These are phyloP conservation scores for Candida bentonensis DNA, from an alignment of 805 yeast species.

Conservation along the genomic window DNA sequence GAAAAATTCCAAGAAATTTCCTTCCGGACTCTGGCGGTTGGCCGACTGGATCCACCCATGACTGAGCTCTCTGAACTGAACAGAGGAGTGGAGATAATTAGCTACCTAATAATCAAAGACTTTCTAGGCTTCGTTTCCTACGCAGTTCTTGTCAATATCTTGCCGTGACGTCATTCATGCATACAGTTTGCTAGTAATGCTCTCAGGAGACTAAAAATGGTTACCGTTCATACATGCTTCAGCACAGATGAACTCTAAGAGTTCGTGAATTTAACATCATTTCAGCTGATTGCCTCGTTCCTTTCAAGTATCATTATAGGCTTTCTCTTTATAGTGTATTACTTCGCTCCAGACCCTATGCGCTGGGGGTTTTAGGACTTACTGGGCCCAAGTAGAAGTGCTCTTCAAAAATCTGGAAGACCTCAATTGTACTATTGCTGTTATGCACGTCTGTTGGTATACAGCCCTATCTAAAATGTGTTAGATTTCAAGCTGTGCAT, in stretches of 20 bases:
- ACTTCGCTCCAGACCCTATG: too few species aligned
- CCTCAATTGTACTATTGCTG: too few species aligned
- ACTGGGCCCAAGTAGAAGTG: too few species aligned
- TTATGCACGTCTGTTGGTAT: too few species aligned
- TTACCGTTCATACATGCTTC: neutral
- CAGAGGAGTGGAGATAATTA: neutral
- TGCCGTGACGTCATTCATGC: neutral
- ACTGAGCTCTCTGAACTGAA: neutral
- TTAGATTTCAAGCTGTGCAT: too few species aligned
- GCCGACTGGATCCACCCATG: neutral
- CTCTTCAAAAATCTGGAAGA: too few species aligned
- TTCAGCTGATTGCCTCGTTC: neutral
- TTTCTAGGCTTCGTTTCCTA: neutral
- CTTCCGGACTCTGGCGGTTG: too few species aligned
- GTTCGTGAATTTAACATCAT: neutral
- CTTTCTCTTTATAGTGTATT: too few species aligned
- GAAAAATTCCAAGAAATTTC: neutral
- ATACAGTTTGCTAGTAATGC: neutral
- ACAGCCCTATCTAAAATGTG: too few species aligned
- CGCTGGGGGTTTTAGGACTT: too few species aligned
- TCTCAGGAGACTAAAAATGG: neutral
- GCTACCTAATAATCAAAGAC: neutral
- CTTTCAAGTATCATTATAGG: too few species aligned
- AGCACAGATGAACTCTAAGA: neutral
- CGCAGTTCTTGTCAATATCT: neutral